Percentiles rank a stretch among this genome's conserved stretches.
Evolutionary conservation across 495 filamentous ascomycete species (phyloP).

Genomic region (Aspergillus sclerotiicarbonarius): DNA sequence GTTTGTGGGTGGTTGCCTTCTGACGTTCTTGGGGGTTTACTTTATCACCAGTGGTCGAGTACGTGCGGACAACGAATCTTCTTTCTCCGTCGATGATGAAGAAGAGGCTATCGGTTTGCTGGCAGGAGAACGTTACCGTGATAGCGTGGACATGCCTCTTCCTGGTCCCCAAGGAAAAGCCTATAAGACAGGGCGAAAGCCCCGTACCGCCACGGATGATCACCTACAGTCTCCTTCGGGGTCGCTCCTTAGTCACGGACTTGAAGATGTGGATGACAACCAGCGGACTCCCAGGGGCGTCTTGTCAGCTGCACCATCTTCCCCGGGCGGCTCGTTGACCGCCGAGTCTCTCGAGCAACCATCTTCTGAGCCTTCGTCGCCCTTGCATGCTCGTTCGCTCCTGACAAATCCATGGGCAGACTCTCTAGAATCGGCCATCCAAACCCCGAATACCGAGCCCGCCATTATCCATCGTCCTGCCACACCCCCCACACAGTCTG

Average conservation of each 20-base stretch:
- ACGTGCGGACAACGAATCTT: conserved; percentile 41
- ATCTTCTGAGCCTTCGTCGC: conserved; percentile 30
- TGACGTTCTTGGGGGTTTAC: conserved; percentile 94
- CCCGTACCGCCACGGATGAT: conserved; percentile 20
- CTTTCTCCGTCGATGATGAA: conserved; percentile 46
- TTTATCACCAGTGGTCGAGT: conserved; percentile 74
- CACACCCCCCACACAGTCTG: conserved; percentile 27
- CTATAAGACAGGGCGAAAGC: conserved; percentile 17
- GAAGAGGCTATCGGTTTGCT: conserved; percentile 49
- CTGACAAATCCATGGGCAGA: conserved; percentile 46
- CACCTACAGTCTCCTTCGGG: conserved; percentile 28
- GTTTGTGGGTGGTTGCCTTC: conserved; percentile 81
- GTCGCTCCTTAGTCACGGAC: conserved; percentile 35
- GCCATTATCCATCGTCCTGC: conserved; percentile 26
- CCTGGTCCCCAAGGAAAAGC: conserved; percentile 20
- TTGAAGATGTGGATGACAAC: conserved; percentile 35
- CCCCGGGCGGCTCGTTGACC: conserved; percentile 33
- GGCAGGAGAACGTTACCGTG: conserved; percentile 42
- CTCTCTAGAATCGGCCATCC: conserved; percentile 15
- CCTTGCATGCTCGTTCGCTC: conserved; percentile 34
- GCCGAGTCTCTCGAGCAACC: conserved; percentile 32
- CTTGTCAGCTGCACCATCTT: conserved; percentile 36
- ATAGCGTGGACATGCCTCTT: conserved; percentile 37
- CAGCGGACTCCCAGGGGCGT: conserved; percentile 33
- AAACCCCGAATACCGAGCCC: conserved; percentile 23